Evolutionary conservation across 129 eudicot species (phyloP).

Genomic region (Arctium lappa): DNA sequence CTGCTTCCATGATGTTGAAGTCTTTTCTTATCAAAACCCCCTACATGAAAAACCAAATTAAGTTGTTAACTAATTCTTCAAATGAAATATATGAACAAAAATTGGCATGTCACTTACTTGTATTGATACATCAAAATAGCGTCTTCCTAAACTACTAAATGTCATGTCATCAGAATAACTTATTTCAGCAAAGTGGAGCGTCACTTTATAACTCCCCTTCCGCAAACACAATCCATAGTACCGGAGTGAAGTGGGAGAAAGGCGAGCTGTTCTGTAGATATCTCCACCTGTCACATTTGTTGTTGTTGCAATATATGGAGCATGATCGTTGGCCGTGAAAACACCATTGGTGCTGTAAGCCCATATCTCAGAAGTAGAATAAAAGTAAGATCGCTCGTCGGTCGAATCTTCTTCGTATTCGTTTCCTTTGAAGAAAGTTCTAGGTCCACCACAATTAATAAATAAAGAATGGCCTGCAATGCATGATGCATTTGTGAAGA

Average conservation of each 20-base stretch:
- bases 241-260: conserved; percentile 56
- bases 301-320: conserved; percentile 18
- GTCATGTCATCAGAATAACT: conserved; percentile 45
- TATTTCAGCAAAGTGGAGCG: conserved; percentile 87
- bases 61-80: not conserved
- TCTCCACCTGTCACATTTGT: conserved; percentile 29
- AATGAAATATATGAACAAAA: conserved; percentile 15
- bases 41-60: conserved; percentile 33
- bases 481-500: conserved; percentile 1
- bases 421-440: conserved; percentile 36
- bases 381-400: conserved; percentile 50
- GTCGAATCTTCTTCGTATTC: conserved; percentile 48
- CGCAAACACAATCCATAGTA: conserved; percentile 65
- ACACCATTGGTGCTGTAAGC: conserved; percentile 71
- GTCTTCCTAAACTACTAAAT: conserved; percentile 64
- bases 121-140: conserved; percentile 70
- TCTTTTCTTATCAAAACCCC: conserved; percentile 49
- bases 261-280: conserved; percentile 55
- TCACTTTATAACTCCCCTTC: conserved; percentile 65
- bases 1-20: conserved; percentile 60
- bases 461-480: conserved; percentile 52
- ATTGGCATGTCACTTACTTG: conserved; percentile 52
- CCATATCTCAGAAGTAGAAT: conserved; percentile 44
- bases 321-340: conserved; percentile 35
- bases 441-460: conserved; percentile 77